Evolutionary conservation across 164 flowering plant genomes (phyloP), one percentile per base, ranked within the genome.

Genomic region (Hamamelis virginiana): DNA sequence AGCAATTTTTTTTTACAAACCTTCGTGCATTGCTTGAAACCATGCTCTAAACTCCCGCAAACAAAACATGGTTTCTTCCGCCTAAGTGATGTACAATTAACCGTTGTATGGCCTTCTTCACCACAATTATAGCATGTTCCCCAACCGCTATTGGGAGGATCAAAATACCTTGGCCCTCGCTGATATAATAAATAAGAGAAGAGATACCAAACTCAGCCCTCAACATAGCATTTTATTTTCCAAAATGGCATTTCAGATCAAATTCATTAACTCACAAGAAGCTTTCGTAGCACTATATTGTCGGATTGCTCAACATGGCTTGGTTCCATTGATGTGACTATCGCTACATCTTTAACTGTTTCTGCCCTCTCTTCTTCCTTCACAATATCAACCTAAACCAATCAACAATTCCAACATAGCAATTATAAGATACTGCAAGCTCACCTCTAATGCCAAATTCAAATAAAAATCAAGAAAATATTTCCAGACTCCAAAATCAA

Each of bases 11-110:
- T n/a, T n/a, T 1, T 21, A 65, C 78, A 27, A 74, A 94, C 99
- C 98, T 92, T 84, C n/a, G 75, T 38, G 74, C 99, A 95, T 13
- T 78, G 71, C 76, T 80, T 92, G 13, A 74, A 86, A 80, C 65
- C 68, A 68, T 92, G 99, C 38, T 91, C 98, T 19, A 85, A 77
- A 76, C 92, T 87, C 67, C 99, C 99, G 74, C 99, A 95, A 58
- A 91, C 82, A 81, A 85, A 95, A 76, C 98, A 95, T 16, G 99
- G 97, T 60, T 84, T 85, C 67, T 70, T 79, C 69, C 74, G 71
- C 68, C 65, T 73, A 21, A 47, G 67, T 5, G 75, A 51, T 3
- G 79, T 58, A 62, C 83, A 80, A 27, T 76, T 74, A 33, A 61
- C 75, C 9, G 80, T 71, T 16, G 50, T 62, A 67, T 80, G 83